Conservation (phyloP, 441 rosid genomes). For the Populus tomentosa region DNA sequence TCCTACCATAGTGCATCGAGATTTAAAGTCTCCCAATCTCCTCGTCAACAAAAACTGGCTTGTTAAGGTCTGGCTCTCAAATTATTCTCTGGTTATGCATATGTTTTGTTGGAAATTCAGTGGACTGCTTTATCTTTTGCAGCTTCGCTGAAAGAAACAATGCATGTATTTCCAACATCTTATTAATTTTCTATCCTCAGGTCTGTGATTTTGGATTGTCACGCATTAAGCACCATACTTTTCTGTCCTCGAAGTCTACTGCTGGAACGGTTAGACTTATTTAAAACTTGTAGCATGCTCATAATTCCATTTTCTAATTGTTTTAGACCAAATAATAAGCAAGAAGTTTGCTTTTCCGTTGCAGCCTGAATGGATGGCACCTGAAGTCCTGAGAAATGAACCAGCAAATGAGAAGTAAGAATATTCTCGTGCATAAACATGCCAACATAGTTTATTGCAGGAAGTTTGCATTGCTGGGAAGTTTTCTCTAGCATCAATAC, state of each 20-base stretch:
- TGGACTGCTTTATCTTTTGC: not conserved
- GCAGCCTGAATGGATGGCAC: constrained; percentile 99
- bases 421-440: no score
- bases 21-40: constrained; percentile 25
- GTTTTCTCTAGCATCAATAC: no score
- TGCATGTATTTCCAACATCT: not conserved
- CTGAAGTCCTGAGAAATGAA: no score
- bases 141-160: not conserved
- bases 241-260: constrained; percentile 91
- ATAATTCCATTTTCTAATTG: not conserved
- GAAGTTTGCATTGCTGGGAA: no score
- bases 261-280: constrained; percentile 82
- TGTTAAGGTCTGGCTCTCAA: constrained; percentile 61
- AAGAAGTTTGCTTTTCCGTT: constrained; percentile 21
- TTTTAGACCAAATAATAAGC: constrained; percentile 6
- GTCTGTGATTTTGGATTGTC: constrained; percentile 98
- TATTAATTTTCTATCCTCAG: constrained; percentile 32
- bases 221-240: constrained; percentile 89
- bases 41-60: constrained; percentile 93
- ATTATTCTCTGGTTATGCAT: not conserved
- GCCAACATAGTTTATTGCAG: no score
- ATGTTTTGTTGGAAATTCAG: not conserved
- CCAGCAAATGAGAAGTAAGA: no score
- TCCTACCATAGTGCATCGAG: constrained; percentile 96
- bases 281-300: not conserved